Evolutionary conservation across 2,329 filamentous ascomycete genomes (phyloP).

Genomic region (Fusarium bulbicola): DNA sequence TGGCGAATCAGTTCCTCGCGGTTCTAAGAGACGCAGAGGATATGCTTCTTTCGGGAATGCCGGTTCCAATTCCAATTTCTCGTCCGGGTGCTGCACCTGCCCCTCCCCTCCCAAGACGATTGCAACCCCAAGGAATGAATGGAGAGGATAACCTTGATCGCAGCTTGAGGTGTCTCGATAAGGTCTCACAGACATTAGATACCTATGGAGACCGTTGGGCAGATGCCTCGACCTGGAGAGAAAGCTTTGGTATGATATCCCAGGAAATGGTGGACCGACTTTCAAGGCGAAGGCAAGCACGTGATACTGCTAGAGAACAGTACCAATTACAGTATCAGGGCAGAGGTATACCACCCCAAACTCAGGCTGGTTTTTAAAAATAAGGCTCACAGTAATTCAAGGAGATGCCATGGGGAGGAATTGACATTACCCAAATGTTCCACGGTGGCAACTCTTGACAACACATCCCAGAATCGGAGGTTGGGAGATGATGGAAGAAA

Average conservation of each 20-base stretch:
- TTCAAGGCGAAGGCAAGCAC: slow-evolving; percentile 49
- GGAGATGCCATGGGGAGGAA: slow-evolving; percentile 55
- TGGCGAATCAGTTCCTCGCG: slow-evolving; percentile 70
- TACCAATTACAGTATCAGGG: slow-evolving; percentile 49
- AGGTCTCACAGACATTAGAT: slow-evolving; percentile 62
- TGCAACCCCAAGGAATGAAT: slow-evolving; percentile 47
- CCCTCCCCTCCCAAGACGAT: slow-evolving; percentile 62
- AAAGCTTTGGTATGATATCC: slow-evolving; percentile 62
- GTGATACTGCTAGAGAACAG: slow-evolving; percentile 45
- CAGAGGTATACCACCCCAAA: slow-evolving; percentile 39
- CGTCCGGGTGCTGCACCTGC: slow-evolving; percentile 58
- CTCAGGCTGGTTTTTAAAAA: slow-evolving; percentile 24
- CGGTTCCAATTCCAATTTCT: slow-evolving; percentile 56
- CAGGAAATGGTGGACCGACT: slow-evolving; percentile 56
- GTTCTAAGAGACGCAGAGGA: slow-evolving; percentile 68
- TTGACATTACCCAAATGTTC: slow-evolving; percentile 57
- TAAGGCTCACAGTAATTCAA: slow-evolving; percentile 44
- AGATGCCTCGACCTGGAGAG: slow-evolving; percentile 62
- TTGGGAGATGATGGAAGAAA: neutral
- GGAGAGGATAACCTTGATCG: slow-evolving; percentile 62
- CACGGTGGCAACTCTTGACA: slow-evolving; percentile 36
- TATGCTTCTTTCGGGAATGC: slow-evolving; percentile 61
- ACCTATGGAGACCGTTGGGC: slow-evolving; percentile 70
- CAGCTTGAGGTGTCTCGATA: slow-evolving; percentile 64
- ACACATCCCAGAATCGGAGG: neutral